Percentiles rank a stretch among this genome's conserved stretches.
These are phyloP conservation scores for Sporobolomyces roseus DNA, from an alignment of 768 basidiomycete species.

Conservation along the genomic window DNA sequence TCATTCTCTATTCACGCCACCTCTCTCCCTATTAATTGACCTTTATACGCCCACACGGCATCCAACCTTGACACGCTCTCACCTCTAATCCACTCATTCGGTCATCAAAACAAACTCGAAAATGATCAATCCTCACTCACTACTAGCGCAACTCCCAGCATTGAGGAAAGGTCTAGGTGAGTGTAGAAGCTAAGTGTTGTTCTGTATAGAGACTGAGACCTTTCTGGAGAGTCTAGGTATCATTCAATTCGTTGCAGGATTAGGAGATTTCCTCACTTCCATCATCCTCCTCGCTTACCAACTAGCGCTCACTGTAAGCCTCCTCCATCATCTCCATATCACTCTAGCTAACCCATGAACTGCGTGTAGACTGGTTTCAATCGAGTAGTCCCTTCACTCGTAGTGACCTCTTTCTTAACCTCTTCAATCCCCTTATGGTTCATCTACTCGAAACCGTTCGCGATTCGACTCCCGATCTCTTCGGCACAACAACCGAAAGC, in stretches of 20 bases:
- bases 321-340: neutral
- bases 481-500: neutral
- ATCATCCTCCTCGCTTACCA: conserved; percentile 36
- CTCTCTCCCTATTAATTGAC: neutral
- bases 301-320: conserved; percentile 17
- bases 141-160: conserved; percentile 8
- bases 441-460: conserved; percentile 28
- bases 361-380: conserved; percentile 24
- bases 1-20: neutral
- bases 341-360: neutral
- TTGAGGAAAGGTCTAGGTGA: neutral
- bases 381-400: conserved; percentile 21
- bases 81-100: neutral
- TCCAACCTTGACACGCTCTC: neutral
- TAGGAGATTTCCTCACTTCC: conserved; percentile 13
- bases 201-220: no score
- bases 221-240: no score
- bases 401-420: conserved; percentile 26
- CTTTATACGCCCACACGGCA: conserved; percentile 40
- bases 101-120: no score
- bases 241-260: conserved; percentile 3
- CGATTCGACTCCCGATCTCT: conserved; percentile 26
- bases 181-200: no score
- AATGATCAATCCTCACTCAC: neutral
- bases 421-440: conserved; percentile 29